Conservation (phyloP, 2,329 filamentous ascomycete species). For the Colletotrichum destructivum region DNA sequence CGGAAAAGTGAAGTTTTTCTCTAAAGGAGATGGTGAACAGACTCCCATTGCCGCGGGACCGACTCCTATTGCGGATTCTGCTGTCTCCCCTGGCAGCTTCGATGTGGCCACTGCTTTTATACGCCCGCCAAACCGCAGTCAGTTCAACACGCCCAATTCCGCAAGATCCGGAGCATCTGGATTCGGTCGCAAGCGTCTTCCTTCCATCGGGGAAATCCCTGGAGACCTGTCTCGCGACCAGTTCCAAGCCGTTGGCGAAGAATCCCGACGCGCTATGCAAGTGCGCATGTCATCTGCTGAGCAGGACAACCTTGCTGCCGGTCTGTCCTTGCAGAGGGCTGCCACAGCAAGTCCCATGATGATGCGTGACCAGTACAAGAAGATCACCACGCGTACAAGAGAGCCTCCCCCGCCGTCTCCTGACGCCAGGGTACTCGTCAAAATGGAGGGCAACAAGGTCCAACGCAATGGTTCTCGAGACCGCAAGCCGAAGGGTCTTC, state of each 20-base stretch:
- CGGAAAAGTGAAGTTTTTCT: slow-evolving; percentile 75
- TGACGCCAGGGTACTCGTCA: slow-evolving; percentile 71
- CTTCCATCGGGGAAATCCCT: slow-evolving; percentile 83
- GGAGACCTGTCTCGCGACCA: slow-evolving; percentile 50
- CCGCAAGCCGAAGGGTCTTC: slow-evolving; percentile 80
- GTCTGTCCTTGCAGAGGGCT: slow-evolving; percentile 71
- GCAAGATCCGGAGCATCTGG: slow-evolving; percentile 72
- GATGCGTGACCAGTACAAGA: slow-evolving; percentile 61
- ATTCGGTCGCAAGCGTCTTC: slow-evolving; percentile 76
- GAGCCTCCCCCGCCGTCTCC: slow-evolving; percentile 75
- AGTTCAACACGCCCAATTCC: slow-evolving; percentile 79
- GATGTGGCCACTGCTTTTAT: slow-evolving; percentile 78
- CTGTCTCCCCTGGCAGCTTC: slow-evolving; percentile 78
- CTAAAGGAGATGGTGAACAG: slow-evolving; percentile 67
- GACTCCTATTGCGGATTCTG: slow-evolving; percentile 89
- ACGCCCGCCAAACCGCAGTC: slow-evolving; percentile 76
- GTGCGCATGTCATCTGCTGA: slow-evolving; percentile 56
- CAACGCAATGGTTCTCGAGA: slow-evolving; percentile 81
- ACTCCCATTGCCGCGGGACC: slow-evolving; percentile 88
- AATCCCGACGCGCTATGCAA: slow-evolving; percentile 48
- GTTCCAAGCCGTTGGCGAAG: slow-evolving; percentile 30
- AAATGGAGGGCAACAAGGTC: slow-evolving; percentile 72
- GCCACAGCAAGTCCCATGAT: slow-evolving; percentile 79
- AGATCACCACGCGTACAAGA: slow-evolving; percentile 50
- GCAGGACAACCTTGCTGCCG: slow-evolving; percentile 59